Base-by-base conservation (phyloP, 176 grass and related monocot species). In the Bolboschoenus planiculmis region DNA sequence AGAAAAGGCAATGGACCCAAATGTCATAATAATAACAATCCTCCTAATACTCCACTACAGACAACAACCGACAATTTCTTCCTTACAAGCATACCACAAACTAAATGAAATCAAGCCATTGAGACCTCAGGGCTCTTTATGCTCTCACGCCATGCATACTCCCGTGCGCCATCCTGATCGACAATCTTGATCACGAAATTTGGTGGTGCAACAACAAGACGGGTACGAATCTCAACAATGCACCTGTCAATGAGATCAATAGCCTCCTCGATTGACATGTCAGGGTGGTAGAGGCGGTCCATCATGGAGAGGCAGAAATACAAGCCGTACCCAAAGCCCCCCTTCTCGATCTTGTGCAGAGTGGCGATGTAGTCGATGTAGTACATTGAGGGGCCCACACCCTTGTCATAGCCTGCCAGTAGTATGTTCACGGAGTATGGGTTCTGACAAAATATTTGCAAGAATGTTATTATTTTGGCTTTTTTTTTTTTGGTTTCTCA, bases 281-380 rank as follows among this genome's bases (percentile, higher is more conserved):
- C 84, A 1, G 89, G 87, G 7, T 10, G 92, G 81, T 95, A 99
- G 35, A 88, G 24, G 13, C 94, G 87, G 80, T 95, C 92, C 96
- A 99, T 99, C 84, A 99, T 83, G 0, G 96, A 88, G 31, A 95
- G 78, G 36, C 87, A 85, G 56, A 99, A 99, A 39, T 95, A 95
- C 0, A 89, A 95, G 4, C 86, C 96, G 0, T 91, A 99, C 5
- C 96, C 96, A 33, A 99, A 99, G 60, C 89, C 96, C 0, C 96
- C 96, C 14, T 99, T 99, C 21, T 95, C 96, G 27, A 99, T 90
- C 58, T 99, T 99, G 86, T 99, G 96, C 2, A 99, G 21, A 0
- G 96, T 99, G 8, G 90, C 89, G 24, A 95, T 99, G 80, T 95
- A 99, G 80, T 95, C 96, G 0, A 99, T 95, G 77, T 99, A 95